Evolutionary conservation across 2,329 filamentous ascomycete genomes (phyloP).

Genomic region (Teratosphaeria viscida): DNA sequence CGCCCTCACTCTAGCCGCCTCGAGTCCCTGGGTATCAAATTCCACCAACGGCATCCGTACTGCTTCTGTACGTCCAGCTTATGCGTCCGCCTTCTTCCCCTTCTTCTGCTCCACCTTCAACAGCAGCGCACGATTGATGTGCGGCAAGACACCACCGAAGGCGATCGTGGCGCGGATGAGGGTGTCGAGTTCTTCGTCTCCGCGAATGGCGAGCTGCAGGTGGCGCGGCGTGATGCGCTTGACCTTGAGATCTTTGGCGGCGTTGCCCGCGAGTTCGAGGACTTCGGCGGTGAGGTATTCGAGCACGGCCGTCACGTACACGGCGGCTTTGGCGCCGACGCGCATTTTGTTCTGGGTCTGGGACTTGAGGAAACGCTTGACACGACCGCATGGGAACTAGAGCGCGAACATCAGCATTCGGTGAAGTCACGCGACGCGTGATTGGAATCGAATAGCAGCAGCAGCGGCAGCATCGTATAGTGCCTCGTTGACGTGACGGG

Average conservation of each 20-base stretch:
- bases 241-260: constrained; percentile 98
- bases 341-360: constrained; percentile 99
- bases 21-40: constrained; percentile 1
- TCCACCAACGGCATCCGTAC: not conserved
- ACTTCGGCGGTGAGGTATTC: constrained; percentile 98
- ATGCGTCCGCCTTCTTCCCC: constrained; percentile 51
- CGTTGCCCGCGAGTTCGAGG: constrained; percentile 93
- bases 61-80: not conserved
- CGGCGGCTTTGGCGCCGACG: constrained; percentile 94
- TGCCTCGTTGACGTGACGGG: not conserved
- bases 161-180: constrained; percentile 96
- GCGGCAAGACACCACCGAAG: constrained; percentile 93
- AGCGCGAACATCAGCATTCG: constrained; percentile 23
- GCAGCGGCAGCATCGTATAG: not conserved
- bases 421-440: not conserved
- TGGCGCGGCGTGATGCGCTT: constrained; percentile 99
- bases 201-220: constrained; percentile 92
- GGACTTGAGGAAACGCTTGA: constrained; percentile 99
- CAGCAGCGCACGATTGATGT: constrained; percentile 95
- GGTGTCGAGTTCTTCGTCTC: constrained; percentile 92
- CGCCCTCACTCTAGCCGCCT: not conserved
- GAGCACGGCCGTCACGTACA: constrained; percentile 95
- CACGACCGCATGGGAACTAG: constrained; percentile 97
- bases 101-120: constrained; percentile 98
- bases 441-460: not conserved